Base-by-base conservation (phyloP, 768 basidiomycete species). In the Hypholoma fasciculare region DNA sequence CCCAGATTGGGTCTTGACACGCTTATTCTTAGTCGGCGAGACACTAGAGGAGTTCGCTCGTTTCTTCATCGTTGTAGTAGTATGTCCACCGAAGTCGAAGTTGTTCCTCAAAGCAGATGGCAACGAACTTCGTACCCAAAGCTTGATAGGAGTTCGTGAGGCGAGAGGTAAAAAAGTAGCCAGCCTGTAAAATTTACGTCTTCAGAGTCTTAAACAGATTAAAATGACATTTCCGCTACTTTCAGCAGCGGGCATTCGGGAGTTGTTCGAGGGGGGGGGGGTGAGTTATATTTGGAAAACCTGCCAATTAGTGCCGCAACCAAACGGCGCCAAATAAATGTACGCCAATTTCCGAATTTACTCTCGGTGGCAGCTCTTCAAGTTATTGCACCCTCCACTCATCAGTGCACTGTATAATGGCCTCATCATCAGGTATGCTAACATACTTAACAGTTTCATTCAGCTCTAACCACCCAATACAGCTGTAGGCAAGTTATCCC, bases 401-500 rank as follows among this genome's bases (percentile, higher is more conserved):
- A 34, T 9, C 9, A 9, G 30, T 34, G 30, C 49, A 8, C 47
- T 56, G 23, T 30, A 39, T 44, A 38, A 78, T 79, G 76, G 77
- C 76, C 49, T 77, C 76, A 43, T 72, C 78, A 37, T 75, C 76
- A 65, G 74, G 78, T 78, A 66, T 17, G 71, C 60, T n/a, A 46
- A 27, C 36, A 20, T 37, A 1, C 40, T 42, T 6, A 20, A 43
- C 19, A 46, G 43, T 17, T 8, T 9, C 4, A 26, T 47, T 42
- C 47, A 14, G 5, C 4, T 16, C 30, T 62, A 55, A 36, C 54
- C 46, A 61, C 40, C 49, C 27, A 54, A 60, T 13, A 52, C 59
- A 84, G 81, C 81, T 61, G 75, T 85, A 30, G 92, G 92, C 66
- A 97, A 97, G 69, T 81, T 96, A 39, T 96, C 96, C 0, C 83